A percentile compares a stretch with the other conserved stretches of the same genome.
These are phyloP conservation scores for Globisporangium camurandrum DNA, from an alignment of 352 stramenopile genomes.

Conservation along the genomic window DNA sequence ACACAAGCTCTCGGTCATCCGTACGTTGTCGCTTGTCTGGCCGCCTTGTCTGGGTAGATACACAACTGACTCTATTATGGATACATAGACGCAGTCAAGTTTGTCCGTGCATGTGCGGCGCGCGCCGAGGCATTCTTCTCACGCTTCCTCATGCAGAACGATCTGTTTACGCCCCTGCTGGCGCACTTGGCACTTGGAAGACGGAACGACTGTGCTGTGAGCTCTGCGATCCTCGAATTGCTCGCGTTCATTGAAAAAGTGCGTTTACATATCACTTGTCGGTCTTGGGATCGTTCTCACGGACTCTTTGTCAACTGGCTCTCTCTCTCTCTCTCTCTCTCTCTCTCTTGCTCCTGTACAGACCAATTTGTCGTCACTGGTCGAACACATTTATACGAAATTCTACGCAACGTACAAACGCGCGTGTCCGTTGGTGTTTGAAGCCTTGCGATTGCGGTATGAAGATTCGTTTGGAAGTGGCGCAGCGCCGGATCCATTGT, in stretches of 20 bases:
- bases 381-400: conserved; percentile 76
- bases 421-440: conserved; percentile 65
- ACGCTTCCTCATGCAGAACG: conserved; percentile 68
- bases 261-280: no score
- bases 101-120: conserved; percentile 62
- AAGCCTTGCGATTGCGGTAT: conserved; percentile 51
- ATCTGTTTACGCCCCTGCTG: conserved; percentile 55
- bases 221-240: conserved; percentile 68
- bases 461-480: conserved; percentile 48
- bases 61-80: neutral
- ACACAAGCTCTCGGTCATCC: conserved; percentile 81
- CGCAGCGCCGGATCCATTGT: conserved; percentile 13
- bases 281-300: no score
- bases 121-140: conserved; percentile 79
- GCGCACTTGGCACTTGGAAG: conserved; percentile 40
- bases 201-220: conserved; percentile 49
- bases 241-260: conserved; percentile 76
- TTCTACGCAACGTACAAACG: conserved; percentile 71
- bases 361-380: conserved; percentile 56
- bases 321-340: no score
- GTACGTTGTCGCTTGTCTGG: conserved; percentile 20
- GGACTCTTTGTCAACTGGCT: no score
- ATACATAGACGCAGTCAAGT: conserved; percentile 63
- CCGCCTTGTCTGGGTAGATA: conserved; percentile 1
- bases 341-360: conserved; percentile 7